phyloP scores from a whole-genome alignment of 306 rosid species.

The Lithocarpus polystachyus region DNA sequence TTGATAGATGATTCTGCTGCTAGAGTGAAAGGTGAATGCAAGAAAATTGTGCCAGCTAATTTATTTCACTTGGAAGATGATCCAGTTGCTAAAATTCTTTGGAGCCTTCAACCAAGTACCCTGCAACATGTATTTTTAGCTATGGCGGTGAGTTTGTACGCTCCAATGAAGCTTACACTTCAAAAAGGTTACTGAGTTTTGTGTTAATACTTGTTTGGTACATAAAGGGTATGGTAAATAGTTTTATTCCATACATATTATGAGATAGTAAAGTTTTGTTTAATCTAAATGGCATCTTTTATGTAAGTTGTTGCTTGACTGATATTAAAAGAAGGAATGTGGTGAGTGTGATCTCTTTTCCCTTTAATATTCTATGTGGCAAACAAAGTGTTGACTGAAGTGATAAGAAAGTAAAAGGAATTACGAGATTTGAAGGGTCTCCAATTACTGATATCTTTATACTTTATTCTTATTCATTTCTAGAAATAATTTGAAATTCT shows the following conservation, averaged over 20 bases:
- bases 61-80: slow-evolving; percentile 56
- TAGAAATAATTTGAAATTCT: neutral
- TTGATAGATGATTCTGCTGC: slow-evolving; percentile 39
- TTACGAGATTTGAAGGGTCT: neutral
- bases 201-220: slow-evolving; percentile 4
- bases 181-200: slow-evolving; percentile 9
- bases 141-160: slow-evolving; percentile 68
- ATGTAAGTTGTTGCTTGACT: slow-evolving; percentile 12
- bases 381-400: neutral
- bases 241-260: neutral
- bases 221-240: slow-evolving; percentile 11
- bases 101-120: slow-evolving; percentile 51
- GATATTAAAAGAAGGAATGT: neutral
- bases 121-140: slow-evolving; percentile 70
- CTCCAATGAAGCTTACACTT: slow-evolving; percentile 20
- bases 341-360: neutral
- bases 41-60: slow-evolving; percentile 23
- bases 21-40: slow-evolving; percentile 34
- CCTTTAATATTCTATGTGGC: neutral
- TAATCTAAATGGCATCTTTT: neutral
- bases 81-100: slow-evolving; percentile 61
- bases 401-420: neutral
- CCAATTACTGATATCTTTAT: slow-evolving; percentile 12
- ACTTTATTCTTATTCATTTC: slow-evolving; percentile 11
- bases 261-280: slow-evolving; percentile 24